A percentile compares a stretch with the other conserved stretches of the same genome.
These are phyloP conservation scores for Emydomyces testavorans DNA, from an alignment of 2,329 filamentous ascomycete genomes.

Conservation along the genomic window DNA sequence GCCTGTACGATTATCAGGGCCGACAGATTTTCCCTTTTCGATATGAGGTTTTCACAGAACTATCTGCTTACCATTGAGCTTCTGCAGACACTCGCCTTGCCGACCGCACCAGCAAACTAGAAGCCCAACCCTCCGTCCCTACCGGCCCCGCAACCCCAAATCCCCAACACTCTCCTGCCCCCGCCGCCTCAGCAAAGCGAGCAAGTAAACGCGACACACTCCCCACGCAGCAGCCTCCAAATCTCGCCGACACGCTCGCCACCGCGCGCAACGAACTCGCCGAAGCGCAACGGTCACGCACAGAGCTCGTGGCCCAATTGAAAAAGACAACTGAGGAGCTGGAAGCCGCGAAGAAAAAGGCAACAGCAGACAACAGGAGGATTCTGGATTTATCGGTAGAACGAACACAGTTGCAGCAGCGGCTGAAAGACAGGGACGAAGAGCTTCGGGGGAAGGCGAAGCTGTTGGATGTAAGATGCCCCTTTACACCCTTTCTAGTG, in stretches of 20 bases:
- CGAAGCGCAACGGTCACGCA: slow-evolving; percentile 63
- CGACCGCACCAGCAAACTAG: slow-evolving; percentile 48
- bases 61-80: background rate
- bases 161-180: background rate
- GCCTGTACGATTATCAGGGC: slow-evolving; percentile 48
- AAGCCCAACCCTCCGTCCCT: background rate
- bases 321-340: slow-evolving; percentile 54
- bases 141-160: background rate
- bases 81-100: slow-evolving; percentile 51
- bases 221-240: slow-evolving; percentile 12
- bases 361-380: slow-evolving; percentile 47
- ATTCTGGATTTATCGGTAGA: slow-evolving; percentile 54
- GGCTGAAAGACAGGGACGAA: slow-evolving; percentile 69
- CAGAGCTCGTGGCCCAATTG: slow-evolving; percentile 54
- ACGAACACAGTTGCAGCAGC: slow-evolving; percentile 49
- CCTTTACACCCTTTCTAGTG: background rate
- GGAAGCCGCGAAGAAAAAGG: slow-evolving; percentile 48
- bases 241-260: slow-evolving; percentile 25
- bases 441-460: slow-evolving; percentile 76
- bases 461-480: slow-evolving; percentile 54
- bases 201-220: background rate
- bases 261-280: slow-evolving; percentile 54
- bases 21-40: slow-evolving; percentile 10
- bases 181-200: slow-evolving; percentile 40
- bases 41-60: background rate